phyloP scores from a whole-genome alignment of 2,329 filamentous ascomycete genomes.

The Cordyceps militaris region DNA sequence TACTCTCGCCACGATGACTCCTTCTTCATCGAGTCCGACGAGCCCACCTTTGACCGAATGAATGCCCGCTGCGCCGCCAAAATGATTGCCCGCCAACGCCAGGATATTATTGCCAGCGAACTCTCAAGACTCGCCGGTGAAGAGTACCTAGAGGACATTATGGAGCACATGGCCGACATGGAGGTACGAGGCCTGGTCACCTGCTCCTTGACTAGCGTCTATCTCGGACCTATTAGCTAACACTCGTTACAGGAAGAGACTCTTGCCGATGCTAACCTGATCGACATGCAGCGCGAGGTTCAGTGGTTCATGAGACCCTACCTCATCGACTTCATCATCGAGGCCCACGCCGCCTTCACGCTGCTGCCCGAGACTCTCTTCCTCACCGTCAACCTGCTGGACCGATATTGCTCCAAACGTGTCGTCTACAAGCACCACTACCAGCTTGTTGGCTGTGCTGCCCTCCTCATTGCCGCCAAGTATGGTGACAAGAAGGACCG shows the following conservation, averaged over 20 bases:
- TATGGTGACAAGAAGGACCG: constrained; percentile 98
- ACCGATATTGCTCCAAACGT: constrained; percentile 94
- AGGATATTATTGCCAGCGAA: constrained; percentile 83
- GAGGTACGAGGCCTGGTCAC: constrained; percentile 48
- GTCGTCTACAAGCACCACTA: constrained; percentile 99
- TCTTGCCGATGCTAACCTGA: constrained; percentile 90
- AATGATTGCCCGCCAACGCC: constrained; percentile 71
- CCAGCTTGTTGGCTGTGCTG: constrained; percentile 92
- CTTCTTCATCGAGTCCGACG: constrained; percentile 52
- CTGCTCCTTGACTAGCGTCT: background rate
- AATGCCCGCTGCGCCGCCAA: constrained; percentile 69
- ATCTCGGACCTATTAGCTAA: constrained; percentile 25
- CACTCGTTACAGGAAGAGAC: constrained; percentile 58
- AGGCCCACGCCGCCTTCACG: constrained; percentile 92
- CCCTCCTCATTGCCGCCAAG: constrained; percentile 93
- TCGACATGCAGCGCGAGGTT: constrained; percentile 98
- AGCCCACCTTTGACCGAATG: constrained; percentile 46
- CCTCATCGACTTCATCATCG: constrained; percentile 94
- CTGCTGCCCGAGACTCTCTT: constrained; percentile 92
- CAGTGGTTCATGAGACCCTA: constrained; percentile 99
- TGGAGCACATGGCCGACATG: constrained; percentile 93
- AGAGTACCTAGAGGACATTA: constrained; percentile 89
- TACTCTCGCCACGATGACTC: constrained; percentile 38
- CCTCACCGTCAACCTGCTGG: constrained; percentile 90
- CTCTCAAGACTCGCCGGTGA: constrained; percentile 78